Evolutionary conservation across 108 stramenopile species (phyloP).

Genomic region (Nitzschia sp.): DNA sequence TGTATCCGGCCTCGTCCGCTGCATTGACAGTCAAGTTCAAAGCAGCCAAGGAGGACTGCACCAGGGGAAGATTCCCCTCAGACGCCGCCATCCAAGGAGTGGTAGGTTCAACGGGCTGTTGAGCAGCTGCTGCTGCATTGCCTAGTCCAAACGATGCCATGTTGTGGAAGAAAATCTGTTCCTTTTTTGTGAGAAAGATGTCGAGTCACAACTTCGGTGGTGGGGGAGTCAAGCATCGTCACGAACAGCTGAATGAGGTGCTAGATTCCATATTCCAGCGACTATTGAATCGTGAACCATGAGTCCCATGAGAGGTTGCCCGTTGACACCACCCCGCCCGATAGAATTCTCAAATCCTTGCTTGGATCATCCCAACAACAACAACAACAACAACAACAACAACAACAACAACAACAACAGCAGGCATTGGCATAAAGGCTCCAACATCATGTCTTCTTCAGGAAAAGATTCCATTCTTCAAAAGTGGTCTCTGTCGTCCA

Average conservation of each 20-base stretch:
- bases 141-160: constrained; percentile 52
- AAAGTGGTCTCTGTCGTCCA: constrained; percentile 53
- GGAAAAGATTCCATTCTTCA: constrained; percentile 11
- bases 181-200: not conserved
- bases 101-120: constrained; percentile 38
- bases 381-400: no score
- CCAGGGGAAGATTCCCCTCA: constrained; percentile 53
- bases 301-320: not conserved
- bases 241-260: no score
- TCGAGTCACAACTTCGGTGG: not conserved
- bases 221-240: not conserved
- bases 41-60: constrained; percentile 38
- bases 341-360: not conserved
- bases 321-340: not conserved
- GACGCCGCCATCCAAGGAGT: constrained; percentile 68
- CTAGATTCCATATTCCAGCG: not conserved
- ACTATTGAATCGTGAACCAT: not conserved
- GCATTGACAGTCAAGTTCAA: constrained; percentile 31
- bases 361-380: not conserved
- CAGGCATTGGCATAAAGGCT: no score
- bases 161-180: not conserved
- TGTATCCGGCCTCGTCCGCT: constrained; percentile 63
- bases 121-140: constrained; percentile 4
- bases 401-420: no score
- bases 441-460: not conserved